Percentiles rank a stretch among this genome's conserved stretches.
Conservation (phyloP, 768 basidiomycete genomes). For the Suillus subluteus region DNA sequence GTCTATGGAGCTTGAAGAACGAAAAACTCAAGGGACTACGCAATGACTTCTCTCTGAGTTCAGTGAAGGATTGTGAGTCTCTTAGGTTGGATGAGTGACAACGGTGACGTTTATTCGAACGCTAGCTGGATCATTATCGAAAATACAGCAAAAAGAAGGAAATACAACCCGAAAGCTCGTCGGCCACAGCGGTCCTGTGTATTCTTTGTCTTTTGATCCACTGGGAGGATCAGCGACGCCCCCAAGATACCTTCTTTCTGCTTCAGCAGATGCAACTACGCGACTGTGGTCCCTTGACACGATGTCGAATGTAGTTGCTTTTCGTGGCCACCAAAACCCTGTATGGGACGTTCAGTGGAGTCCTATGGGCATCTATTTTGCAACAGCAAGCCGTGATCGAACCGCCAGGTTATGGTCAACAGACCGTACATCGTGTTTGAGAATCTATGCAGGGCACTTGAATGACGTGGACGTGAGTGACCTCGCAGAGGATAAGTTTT, state of each 20-base stretch:
- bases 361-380: constrained; percentile 98
- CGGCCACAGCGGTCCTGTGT: constrained; percentile 96
- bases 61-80: constrained; percentile 70
- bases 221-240: constrained; percentile 82
- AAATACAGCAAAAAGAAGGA: constrained; percentile 80
- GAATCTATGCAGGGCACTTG: constrained; percentile 94
- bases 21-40: constrained; percentile 80
- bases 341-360: constrained; percentile 99
- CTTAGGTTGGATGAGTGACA: background rate
- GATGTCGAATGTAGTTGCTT: constrained; percentile 90
- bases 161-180: constrained; percentile 88
- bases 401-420: constrained; percentile 97
- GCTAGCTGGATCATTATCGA: constrained; percentile 57
- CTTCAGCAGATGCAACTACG: constrained; percentile 89
- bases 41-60: constrained; percentile 71
- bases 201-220: constrained; percentile 93
- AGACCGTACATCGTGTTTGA: constrained; percentile 80
- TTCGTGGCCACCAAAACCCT: constrained; percentile 94
- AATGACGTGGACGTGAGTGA: constrained; percentile 93
- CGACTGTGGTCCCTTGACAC: constrained; percentile 97
- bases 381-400: constrained; percentile 90
- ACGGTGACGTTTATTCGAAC: background rate
- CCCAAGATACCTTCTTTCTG: constrained; percentile 87
- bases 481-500: constrained; percentile 5
- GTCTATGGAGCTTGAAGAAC: constrained; percentile 93